phyloP scores from a whole-genome alignment of 257 asterid genomes.

The Perilla frutescens region DNA sequence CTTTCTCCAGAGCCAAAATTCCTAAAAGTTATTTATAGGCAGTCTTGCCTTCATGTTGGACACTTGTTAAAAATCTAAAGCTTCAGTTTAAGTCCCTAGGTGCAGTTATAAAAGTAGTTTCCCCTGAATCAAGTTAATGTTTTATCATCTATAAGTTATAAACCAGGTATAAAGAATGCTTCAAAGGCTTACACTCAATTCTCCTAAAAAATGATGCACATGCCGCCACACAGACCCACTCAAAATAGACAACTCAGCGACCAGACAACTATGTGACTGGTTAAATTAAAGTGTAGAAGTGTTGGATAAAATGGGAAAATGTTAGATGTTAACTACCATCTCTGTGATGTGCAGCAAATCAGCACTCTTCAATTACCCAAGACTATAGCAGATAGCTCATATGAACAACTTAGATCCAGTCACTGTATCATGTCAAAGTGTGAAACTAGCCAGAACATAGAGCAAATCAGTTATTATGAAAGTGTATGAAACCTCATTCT shows the following conservation, averaged over 20 bases:
- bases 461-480: conserved; percentile 18
- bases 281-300: not conserved
- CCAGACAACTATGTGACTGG: not conserved
- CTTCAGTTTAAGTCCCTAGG: not conserved
- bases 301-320: not conserved
- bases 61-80: not conserved
- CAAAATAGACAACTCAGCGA: not conserved
- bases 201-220: not conserved
- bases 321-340: conserved; percentile 3
- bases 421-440: not conserved
- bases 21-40: too few species aligned
- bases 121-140: not conserved
- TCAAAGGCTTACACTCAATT: not conserved
- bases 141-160: not conserved
- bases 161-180: not conserved
- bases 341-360: conserved; percentile 15
- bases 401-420: conserved; percentile 4
- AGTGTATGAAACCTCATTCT: conserved; percentile 61
- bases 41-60: not conserved
- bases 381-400: conserved; percentile 12
- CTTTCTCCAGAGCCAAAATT: too few species aligned
- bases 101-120: not conserved
- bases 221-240: conserved; percentile 15
- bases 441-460: not conserved
- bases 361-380: conserved; percentile 9